Base-by-base conservation (phyloP, 2,329 filamentous ascomycete species). In the Fusarium longipes region DNA sequence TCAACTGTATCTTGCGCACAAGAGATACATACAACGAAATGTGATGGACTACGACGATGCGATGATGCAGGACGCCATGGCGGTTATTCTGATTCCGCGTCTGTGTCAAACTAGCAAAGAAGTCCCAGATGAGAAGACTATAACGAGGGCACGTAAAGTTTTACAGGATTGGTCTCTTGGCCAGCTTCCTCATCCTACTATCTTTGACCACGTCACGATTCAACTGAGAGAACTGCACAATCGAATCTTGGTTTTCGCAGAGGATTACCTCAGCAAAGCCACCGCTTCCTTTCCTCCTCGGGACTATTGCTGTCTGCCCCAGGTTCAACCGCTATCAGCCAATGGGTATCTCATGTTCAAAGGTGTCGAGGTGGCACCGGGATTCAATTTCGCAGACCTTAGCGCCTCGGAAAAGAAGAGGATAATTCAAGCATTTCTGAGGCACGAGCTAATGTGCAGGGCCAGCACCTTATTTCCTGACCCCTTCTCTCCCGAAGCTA, bases 201-300 rank as follows among this genome's bases (percentile, higher is more conserved):
- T 57, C 2, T 0, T 0, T 11, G 12, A 22, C 36, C 51, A 15
- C 4, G 0, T 60, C 11, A 24, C 55, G 5, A 4, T 8, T 2
- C 4, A 53, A 5, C 36, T 69, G 4, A n/a, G 50, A 3, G 38
- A 32, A 20, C 8, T 67, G 8, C 14, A 63, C 6, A 14, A 6
- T 2, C 47, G 22, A 17, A 40, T 70, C 4, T 15, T 70, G 1
- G 4, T 60, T 3, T 30, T 69, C 1, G 52, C 59, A 9, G 68
- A 67, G 25, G 68, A 70, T 15, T 70, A 70, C 11, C 8, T 70
- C 6, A 63, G 57, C 12, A 70, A 69, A 57, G 63, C 56, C 8
- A 69, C 51, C 1, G 50, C 67, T 6, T 32, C 51, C 12, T 60
- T 42, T 2, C 43, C 67, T 1, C 66, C 59, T 1, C 18, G 54